Percentiles rank a stretch among this genome's conserved stretches.
phyloP scores from a whole-genome alignment of 139 green algal genomes.

The Chlamydomonas sphaeroides region DNA sequence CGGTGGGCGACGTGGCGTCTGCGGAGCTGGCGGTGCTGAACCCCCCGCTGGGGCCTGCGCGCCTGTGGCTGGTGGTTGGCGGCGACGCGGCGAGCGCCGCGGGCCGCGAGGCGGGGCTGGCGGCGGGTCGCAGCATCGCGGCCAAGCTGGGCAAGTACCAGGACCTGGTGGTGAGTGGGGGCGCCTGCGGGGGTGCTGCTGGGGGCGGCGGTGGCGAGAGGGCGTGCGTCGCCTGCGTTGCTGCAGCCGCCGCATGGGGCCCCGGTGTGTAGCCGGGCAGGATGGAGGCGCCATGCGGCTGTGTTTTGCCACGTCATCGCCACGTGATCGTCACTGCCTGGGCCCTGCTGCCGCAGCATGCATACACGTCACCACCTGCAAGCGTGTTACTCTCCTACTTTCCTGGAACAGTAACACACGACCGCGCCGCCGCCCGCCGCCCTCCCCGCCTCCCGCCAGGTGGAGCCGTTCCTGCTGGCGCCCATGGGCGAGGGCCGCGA shows the following conservation, averaged over 20 bases:
- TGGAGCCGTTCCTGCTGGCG: constrained; percentile 67
- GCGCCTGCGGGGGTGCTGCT: not conserved
- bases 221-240: too few relatives aligned
- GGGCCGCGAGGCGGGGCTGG: constrained; percentile 58
- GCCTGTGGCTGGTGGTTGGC: constrained; percentile 81
- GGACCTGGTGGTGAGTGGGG: constrained; percentile 30
- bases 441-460: constrained; percentile 26
- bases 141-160: constrained; percentile 45
- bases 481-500: constrained; percentile 40
- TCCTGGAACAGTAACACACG: too few relatives aligned
- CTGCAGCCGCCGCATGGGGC: too few relatives aligned
- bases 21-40: constrained; percentile 19
- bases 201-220: too few relatives aligned
- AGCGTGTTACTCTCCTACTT: too few relatives aligned
- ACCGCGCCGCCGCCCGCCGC: not conserved
- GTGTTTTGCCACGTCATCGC: too few relatives aligned
- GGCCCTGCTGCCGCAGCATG: too few relatives aligned
- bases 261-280: too few relatives aligned
- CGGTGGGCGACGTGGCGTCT: not conserved
- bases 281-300: too few relatives aligned
- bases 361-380: too few relatives aligned
- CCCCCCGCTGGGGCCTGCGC: constrained; percentile 12
- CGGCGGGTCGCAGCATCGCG: constrained; percentile 32
- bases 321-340: too few relatives aligned
- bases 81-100: constrained; percentile 52